Base-by-base conservation (phyloP, 305 asterid genomes). In the Solanum hybrid region DNA sequence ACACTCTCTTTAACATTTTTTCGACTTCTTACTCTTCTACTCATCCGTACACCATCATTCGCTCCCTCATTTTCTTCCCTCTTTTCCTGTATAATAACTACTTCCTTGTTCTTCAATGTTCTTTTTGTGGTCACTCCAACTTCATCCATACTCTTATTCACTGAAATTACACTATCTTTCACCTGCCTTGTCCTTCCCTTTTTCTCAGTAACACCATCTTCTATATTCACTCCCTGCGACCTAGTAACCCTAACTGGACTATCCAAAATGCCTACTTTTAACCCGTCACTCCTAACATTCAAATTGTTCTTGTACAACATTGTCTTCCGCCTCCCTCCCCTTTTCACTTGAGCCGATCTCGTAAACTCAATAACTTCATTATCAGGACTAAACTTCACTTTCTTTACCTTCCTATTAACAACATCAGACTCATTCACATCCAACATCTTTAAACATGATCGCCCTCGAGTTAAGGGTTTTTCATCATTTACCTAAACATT, bases 331-430 rank as follows among this genome's bases (percentile, higher is more conserved):
- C 92, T 94, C 84, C 92, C 91, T 89, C 90, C 90, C 45, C 90
- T 73, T 51, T 80, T 93, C 3, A 65, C 33, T 83, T 31, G 38
- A n/a, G 20, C 57, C n/a, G 93, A 89, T 73, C 93, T 92, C 10
- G 95, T 91, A 88, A 95, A 96, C 93, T 94, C 97, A 85, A 95
- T 87, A 90, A 94, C 26, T 90, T 95, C 96, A 89, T 93, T 91
- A 2, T 94, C 95, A 2, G 96, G 98, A 92, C 97, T 95, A 94
- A 95, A 95, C 83, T 92, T 94, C 20, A 96, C 98, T 91, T 96
- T 96, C 95, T 96, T 96, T 51, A 70, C 90, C 32, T 90, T 91
- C 93, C 88, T 93, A 91, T 88, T 32, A 89, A 80, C 89, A 89
- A 79, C 90, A 86, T 91, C 91, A 75, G 91, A 79, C 81, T 92